Evolutionary conservation across 2,329 filamentous ascomycete species (phyloP).

Genomic region (Ophiostoma perfectum): DNA sequence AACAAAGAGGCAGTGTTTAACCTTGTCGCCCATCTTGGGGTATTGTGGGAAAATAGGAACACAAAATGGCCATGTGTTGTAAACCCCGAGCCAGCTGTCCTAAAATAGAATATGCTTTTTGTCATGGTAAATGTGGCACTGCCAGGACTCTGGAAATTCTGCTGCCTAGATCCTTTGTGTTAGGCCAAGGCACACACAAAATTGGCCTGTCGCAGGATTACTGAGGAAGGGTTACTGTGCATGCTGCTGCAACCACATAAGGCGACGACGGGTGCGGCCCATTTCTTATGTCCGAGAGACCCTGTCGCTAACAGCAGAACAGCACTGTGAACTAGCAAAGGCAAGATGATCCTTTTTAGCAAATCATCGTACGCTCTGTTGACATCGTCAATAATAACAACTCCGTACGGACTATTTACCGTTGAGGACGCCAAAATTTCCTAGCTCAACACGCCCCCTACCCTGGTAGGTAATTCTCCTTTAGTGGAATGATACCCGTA

Average conservation of each 20-base stretch:
- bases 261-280: not conserved
- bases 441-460: not conserved
- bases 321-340: not conserved
- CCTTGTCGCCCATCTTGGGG: conserved; percentile 2
- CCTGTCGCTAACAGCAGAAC: not conserved
- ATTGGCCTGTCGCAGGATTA: not conserved
- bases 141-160: not conserved
- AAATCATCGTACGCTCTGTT: too few species aligned
- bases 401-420: not conserved
- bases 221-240: not conserved
- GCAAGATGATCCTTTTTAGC: too few species aligned
- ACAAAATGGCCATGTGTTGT: not conserved
- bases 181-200: not conserved
- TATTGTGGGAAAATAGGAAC: not conserved
- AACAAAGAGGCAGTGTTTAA: conserved; percentile 2
- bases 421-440: not conserved
- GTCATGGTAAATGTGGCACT: not conserved
- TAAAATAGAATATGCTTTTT: not conserved
- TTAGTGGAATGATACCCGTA: conserved; percentile 4
- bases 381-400: too few species aligned
- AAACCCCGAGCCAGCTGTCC: not conserved
- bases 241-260: not conserved
- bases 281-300: not conserved
- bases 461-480: not conserved
- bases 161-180: not conserved